phyloP scores from a whole-genome alignment of 2,329 filamentous ascomycete species.

The Ophiostoma himal-ulmi region DNA sequence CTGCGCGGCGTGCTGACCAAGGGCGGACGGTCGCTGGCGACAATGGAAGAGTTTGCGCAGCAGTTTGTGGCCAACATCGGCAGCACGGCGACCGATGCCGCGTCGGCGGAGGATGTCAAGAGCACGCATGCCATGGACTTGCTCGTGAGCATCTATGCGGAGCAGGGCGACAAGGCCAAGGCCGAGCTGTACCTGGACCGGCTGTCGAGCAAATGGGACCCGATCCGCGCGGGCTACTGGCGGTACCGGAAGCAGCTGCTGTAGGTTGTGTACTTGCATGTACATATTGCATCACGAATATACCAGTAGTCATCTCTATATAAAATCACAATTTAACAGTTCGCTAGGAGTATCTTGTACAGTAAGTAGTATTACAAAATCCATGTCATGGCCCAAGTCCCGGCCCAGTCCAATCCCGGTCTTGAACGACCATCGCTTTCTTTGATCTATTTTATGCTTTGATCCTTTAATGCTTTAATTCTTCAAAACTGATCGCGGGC shows the following conservation, averaged over 20 bases:
- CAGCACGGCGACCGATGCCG: slow-evolving; percentile 33
- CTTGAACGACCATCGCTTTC: background rate
- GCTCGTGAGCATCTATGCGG: slow-evolving; percentile 61
- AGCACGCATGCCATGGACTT: slow-evolving; percentile 66
- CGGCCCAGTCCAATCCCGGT: background rate
- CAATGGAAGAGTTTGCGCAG: slow-evolving; percentile 44
- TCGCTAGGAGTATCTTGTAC: background rate
- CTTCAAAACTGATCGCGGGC: background rate
- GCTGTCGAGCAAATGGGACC: slow-evolving; percentile 81
- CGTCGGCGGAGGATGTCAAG: slow-evolving; percentile 45
- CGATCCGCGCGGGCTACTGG: slow-evolving; percentile 89
- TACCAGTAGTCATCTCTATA: background rate
- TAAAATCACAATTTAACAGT: background rate
- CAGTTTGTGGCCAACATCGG: slow-evolving; percentile 50
- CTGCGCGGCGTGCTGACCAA: slow-evolving; percentile 69
- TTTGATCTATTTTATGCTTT: background rate
- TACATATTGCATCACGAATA: background rate
- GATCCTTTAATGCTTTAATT: background rate
- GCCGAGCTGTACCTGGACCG: slow-evolving; percentile 66
- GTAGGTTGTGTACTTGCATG: background rate
- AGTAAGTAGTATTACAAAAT: background rate
- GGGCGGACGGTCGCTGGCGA: slow-evolving; percentile 47
- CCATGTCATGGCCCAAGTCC: background rate
- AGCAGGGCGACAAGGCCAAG: slow-evolving; percentile 51
- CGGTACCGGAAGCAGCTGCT: slow-evolving; percentile 59